Evolutionary conservation across 441 rosid species (phyloP).

Genomic region (Populus trichocarpa): DNA sequence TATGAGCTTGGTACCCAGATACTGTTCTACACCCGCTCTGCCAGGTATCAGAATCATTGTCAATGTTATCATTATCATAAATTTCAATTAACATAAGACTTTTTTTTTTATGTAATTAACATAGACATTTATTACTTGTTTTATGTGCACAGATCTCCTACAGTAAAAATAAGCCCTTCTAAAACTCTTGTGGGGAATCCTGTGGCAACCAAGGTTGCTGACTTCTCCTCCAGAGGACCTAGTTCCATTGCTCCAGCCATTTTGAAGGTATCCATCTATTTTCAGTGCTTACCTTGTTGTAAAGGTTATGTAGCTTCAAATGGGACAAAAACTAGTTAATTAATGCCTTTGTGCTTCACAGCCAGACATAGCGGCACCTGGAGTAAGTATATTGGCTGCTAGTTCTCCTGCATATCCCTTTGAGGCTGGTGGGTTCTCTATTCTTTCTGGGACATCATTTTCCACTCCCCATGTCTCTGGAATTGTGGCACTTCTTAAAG

Average conservation of each 20-base stretch:
- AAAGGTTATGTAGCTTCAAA: no score
- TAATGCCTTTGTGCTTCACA: constrained; percentile 8
- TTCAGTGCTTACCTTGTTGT: no score
- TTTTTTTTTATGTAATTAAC: background rate
- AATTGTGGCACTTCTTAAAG: constrained; percentile 68
- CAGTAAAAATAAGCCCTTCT: constrained; percentile 33
- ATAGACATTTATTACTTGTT: background rate
- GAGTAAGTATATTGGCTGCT: constrained; percentile 39
- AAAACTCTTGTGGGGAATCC: constrained; percentile 35
- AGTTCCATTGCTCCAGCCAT: constrained; percentile 42
- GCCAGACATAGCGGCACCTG: constrained; percentile 69
- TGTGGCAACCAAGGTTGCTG: constrained; percentile 33
- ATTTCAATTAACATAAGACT: background rate
- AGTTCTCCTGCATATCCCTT: constrained; percentile 19
- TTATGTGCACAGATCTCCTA: constrained; percentile 33
- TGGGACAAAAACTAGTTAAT: no score
- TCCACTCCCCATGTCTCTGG: constrained; percentile 86
- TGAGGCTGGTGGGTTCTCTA: constrained; percentile 42
- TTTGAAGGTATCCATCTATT: constrained; percentile 36
- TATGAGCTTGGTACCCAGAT: constrained; percentile 49
- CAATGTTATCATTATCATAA: background rate
- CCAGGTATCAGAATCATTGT: constrained; percentile 19
- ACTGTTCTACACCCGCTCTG: constrained; percentile 45
- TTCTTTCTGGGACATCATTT: constrained; percentile 90
- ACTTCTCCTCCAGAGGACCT: constrained; percentile 58